phyloP scores from a whole-genome alignment of 306 rosid species.

The Fagus sylvatica region DNA sequence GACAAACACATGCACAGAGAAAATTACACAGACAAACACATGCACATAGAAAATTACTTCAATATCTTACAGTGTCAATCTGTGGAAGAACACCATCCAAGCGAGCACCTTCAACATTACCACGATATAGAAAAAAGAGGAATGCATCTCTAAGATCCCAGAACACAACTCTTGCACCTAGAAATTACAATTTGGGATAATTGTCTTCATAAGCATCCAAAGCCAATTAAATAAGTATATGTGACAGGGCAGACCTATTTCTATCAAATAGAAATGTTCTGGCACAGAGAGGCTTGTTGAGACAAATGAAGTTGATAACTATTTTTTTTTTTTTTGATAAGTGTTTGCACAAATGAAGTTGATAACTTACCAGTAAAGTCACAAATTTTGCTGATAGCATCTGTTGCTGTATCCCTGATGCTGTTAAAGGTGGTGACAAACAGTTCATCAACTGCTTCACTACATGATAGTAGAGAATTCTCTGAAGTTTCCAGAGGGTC shows the following conservation, averaged over 20 bases:
- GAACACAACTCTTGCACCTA: conserved; percentile 54
- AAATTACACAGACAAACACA: background rate
- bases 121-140: conserved; percentile 43
- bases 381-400: conserved; percentile 43
- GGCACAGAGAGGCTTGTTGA: background rate
- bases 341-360: background rate
- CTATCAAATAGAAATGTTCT: background rate
- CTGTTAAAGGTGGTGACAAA: conserved; percentile 49
- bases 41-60: background rate
- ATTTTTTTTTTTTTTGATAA: too few species aligned
- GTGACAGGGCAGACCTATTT: background rate
- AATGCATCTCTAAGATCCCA: conserved; percentile 53
- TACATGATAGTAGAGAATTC: conserved; percentile 13
- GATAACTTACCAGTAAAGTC: conserved; percentile 43
- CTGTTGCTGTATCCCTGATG: conserved; percentile 38
- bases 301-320: conserved; percentile 10
- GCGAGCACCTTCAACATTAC: conserved; percentile 50
- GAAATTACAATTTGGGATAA: conserved; percentile 10
- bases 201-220: background rate
- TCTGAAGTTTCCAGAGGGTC: conserved; percentile 21
- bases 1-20: conserved; percentile 2
- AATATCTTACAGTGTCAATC: conserved; percentile 46
- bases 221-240: background rate
- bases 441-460: conserved; percentile 51
- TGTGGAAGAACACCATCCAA: conserved; percentile 44